phyloP scores from a whole-genome alignment of 129 eudicot species.

The Centaurea solstitialis region DNA sequence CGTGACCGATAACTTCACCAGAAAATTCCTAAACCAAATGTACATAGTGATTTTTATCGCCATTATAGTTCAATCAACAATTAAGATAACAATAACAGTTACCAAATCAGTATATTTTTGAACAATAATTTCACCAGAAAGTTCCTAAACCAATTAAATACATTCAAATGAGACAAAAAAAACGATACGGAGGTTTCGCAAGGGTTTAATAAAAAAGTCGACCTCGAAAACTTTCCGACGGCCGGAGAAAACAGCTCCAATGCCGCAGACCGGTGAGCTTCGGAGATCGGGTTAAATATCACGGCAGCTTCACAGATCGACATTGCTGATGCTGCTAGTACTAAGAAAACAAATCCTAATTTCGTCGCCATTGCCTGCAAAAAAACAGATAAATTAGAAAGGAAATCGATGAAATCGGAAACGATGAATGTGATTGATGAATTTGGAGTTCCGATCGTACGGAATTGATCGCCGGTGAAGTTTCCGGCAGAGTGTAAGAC shows the following conservation, averaged over 20 bases:
- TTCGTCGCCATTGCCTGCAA: slow-evolving; percentile 50
- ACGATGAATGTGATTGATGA: neutral
- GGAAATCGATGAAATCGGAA: neutral
- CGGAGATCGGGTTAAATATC: slow-evolving; percentile 54
- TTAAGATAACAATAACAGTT: neutral
- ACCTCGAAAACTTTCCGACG: slow-evolving; percentile 55
- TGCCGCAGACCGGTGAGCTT: slow-evolving; percentile 71
- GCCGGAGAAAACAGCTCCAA: slow-evolving; percentile 42
- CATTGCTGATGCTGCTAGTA: slow-evolving; percentile 19
- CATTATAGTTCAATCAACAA: neutral
- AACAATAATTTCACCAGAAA: neutral
- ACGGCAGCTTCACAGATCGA: slow-evolving; percentile 57
- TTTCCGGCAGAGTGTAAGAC: neutral
- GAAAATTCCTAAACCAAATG: too few relatives aligned
- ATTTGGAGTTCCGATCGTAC: neutral
- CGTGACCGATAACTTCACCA: too few relatives aligned
- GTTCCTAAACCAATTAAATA: neutral
- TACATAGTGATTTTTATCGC: neutral
- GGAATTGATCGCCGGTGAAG: slow-evolving; percentile 11
- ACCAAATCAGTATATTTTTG: neutral
- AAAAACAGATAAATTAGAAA: neutral
- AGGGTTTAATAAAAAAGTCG: slow-evolving; percentile 30
- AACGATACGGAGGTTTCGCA: slow-evolving; percentile 19
- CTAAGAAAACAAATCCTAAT: slow-evolving; percentile 39
- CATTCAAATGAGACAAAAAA: neutral